Conservation (phyloP, 768 basidiomycete species). For the Lactifluus pinguis region DNA sequence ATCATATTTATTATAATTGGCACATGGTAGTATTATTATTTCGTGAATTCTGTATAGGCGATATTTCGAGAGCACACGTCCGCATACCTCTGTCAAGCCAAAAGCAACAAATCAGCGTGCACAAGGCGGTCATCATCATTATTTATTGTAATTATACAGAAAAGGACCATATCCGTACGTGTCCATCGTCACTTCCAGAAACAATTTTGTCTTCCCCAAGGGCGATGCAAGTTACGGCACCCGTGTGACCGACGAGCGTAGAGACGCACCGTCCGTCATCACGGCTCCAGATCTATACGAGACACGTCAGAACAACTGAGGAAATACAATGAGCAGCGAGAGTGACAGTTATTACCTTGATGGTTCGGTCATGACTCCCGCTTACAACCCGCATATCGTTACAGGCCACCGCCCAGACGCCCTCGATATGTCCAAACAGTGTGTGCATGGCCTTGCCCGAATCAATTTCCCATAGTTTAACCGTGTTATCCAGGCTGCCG, state of each 20-base stretch:
- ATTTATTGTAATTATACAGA: constrained; percentile 1
- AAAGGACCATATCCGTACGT: constrained; percentile 67
- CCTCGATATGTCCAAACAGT: constrained; percentile 96
- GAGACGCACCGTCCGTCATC: constrained; percentile 82
- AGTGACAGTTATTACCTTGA: constrained; percentile 54
- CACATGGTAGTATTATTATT: no score
- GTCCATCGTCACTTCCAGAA: constrained; percentile 91
- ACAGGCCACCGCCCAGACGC: constrained; percentile 92
- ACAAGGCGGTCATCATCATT: background rate
- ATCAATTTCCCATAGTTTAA: constrained; percentile 94
- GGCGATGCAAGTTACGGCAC: constrained; percentile 84
- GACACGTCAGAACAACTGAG: background rate
- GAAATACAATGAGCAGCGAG: background rate
- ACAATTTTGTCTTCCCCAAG: constrained; percentile 93
- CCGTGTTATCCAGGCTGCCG: constrained; percentile 88
- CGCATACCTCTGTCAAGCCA: no score
- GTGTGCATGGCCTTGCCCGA: constrained; percentile 69
- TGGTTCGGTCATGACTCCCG: constrained; percentile 92
- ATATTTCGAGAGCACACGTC: background rate
- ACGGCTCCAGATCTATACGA: constrained; percentile 76
- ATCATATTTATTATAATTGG: no score
- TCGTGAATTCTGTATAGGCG: background rate
- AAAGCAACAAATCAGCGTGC: no score
- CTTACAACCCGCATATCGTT: constrained; percentile 89
- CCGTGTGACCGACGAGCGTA: constrained; percentile 89